Base-by-base conservation (phyloP, 371 early-diverging fungal species). In the Massospora cicadina region DNA sequence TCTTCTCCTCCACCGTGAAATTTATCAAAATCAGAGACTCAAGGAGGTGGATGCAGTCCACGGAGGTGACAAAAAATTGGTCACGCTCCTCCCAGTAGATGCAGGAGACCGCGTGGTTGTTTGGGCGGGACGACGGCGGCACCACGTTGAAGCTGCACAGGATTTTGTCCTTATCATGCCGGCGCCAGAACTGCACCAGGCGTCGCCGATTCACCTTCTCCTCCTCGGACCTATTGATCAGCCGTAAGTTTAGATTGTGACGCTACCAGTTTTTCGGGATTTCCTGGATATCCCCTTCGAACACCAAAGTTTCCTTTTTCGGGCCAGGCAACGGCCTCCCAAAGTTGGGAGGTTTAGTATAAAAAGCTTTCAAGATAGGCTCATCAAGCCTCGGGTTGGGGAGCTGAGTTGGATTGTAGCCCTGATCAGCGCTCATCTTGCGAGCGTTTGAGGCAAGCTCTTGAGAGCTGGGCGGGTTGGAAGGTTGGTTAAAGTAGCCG, bases 1-100 rank as follows among this genome's bases (percentile, higher is more conserved):
- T 90, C 74, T 90, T 90, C 69, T 88, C 89, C 68, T 88, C 89
- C 1, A 86, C 85, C 0, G 84, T 86, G 66, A 89, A 88, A 13
- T 82, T 79, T 5, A 85, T 82, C 0, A 81, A 84, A 61, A 89
- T 82, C 7, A 89, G 68, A 12, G 80, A 78, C 74, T 89, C 90
- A 29, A 89, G 74, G 56, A 88, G 69, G 68, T 83, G 80, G 53
- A 89, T 86, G 67, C 83, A 86, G 66, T 88, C 90, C 54, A 89
- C 89, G 1, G 84, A 84, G 3, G 90, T 89, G 64, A 88, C 77
- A 71, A 81, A 88, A 61, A 76, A 89, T 24, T 86, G 86, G 23
- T 82, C 78, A 65, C 77, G 76, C 66, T 81, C 83, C 30, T 79
- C 80, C 88, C 88, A 87, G 70, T 83, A 89, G 66, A 89, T 87